These are phyloP conservation scores for Fusarium sp. DNA, from an alignment of 2,329 filamentous ascomycete genomes.

Conservation along the genomic window DNA sequence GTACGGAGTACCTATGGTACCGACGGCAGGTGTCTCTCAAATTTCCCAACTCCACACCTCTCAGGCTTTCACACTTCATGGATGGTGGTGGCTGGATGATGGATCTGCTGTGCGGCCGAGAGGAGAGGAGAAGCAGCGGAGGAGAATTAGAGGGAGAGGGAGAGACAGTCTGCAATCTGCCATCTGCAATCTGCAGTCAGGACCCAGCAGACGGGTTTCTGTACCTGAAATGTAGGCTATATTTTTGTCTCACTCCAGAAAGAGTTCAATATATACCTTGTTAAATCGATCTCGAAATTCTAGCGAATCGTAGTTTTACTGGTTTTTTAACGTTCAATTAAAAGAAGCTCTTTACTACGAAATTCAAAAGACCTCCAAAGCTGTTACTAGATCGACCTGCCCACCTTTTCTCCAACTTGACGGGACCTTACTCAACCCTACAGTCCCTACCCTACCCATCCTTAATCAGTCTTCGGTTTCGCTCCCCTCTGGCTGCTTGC, in stretches of 20 bases:
- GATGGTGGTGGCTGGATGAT: background rate
- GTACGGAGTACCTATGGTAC: too few species aligned
- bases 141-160: background rate
- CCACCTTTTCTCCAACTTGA: conserved; percentile 10
- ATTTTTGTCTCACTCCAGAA: conserved; percentile 13
- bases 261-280: background rate
- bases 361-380: conserved; percentile 1
- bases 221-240: background rate
- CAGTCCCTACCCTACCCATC: too few species aligned
- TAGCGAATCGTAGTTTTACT: conserved; percentile 2
- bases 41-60: background rate
- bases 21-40: background rate
- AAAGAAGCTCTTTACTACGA: conserved; percentile 16
- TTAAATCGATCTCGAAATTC: background rate
- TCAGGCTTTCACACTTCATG: background rate
- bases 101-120: background rate
- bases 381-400: conserved; percentile 6
- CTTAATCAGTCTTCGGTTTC: too few species aligned
- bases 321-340: conserved; percentile 3
- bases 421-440: conserved; percentile 7
- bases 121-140: background rate
- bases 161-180: too few species aligned
- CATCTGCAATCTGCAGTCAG: background rate
- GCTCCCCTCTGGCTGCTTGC: background rate
- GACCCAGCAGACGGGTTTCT: background rate